phyloP scores from a whole-genome alignment of 2,329 filamentous ascomycete species.

The Aspergillus awamori region DNA sequence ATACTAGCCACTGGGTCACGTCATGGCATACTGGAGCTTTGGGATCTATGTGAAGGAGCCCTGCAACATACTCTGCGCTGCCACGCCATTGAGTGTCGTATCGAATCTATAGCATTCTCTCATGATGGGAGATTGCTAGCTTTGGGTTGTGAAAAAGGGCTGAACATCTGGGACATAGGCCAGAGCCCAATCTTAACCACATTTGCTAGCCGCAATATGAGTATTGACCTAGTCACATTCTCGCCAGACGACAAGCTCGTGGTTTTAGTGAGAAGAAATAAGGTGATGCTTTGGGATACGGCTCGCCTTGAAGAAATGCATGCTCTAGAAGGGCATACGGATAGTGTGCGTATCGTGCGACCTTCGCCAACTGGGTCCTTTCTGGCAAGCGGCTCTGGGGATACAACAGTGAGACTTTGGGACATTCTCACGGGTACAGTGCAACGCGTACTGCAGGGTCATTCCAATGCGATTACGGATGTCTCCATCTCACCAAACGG shows the following conservation, averaged over 20 bases:
- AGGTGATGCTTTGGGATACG: neutral
- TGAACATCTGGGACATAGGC: too few relatives aligned
- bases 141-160: too few relatives aligned
- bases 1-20: neutral
- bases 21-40: slow-evolving; percentile 13
- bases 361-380: neutral
- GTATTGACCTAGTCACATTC: neutral
- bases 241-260: neutral
- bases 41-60: too few relatives aligned
- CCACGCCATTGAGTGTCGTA: too few relatives aligned
- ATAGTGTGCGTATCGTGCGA: fast-evolving
- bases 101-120: neutral
- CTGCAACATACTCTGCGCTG: too few relatives aligned
- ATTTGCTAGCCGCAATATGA: too few relatives aligned
- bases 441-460: neutral
- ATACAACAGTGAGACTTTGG: neutral
- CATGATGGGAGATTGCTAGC: neutral
- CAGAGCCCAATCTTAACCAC: too few relatives aligned
- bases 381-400: neutral
- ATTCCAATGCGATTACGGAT: fast-evolving
- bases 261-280: fast-evolving
- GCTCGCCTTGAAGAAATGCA: neutral
- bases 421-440: neutral
- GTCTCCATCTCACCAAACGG: neutral
- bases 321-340: neutral